Conservation (phyloP, 2,329 filamentous ascomycete genomes). For the Cladorrhinum sp. region DNA sequence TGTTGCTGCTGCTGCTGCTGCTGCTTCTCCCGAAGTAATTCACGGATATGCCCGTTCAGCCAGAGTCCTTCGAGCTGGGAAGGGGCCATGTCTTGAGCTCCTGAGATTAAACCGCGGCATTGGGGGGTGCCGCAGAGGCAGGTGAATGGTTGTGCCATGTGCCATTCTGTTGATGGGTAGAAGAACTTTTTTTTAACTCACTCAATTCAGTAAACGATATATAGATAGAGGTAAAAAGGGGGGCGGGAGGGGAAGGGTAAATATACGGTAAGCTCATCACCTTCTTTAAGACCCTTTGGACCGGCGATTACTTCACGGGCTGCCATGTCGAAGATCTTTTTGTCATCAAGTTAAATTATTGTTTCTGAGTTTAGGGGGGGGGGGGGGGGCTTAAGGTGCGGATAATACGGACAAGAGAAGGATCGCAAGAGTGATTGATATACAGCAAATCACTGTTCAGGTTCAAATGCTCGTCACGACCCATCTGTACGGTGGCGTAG, state of each 20-base stretch:
- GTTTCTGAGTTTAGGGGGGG: conserved; percentile 27
- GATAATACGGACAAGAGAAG: conserved; percentile 53
- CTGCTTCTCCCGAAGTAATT: conserved; percentile 46
- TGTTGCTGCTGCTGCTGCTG: background rate
- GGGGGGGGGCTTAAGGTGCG: background rate
- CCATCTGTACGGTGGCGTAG: conserved; percentile 64
- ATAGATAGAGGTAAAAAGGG: too few species aligned
- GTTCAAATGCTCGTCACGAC: conserved; percentile 53
- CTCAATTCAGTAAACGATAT: too few species aligned
- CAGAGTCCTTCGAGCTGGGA: conserved; percentile 56
- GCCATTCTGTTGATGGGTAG: conserved; percentile 73
- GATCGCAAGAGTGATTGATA: conserved; percentile 67
- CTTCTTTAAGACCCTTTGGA: conserved; percentile 50
- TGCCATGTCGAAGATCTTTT: conserved; percentile 56
- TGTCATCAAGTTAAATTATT: background rate
- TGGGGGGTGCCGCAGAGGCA: conserved; percentile 58
- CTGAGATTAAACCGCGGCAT: conserved; percentile 61
- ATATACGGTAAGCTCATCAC: conserved; percentile 57
- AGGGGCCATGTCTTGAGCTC: conserved; percentile 58
- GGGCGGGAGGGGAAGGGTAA: background rate
- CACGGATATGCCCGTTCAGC: conserved; percentile 60
- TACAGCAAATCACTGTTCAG: conserved; percentile 66
- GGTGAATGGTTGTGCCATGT: conserved; percentile 68
- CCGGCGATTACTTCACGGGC: conserved; percentile 57
- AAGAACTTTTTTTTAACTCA: too few species aligned